Evolutionary conservation across 441 rosid species (phyloP).

Genomic region (Erodium moschatum): DNA sequence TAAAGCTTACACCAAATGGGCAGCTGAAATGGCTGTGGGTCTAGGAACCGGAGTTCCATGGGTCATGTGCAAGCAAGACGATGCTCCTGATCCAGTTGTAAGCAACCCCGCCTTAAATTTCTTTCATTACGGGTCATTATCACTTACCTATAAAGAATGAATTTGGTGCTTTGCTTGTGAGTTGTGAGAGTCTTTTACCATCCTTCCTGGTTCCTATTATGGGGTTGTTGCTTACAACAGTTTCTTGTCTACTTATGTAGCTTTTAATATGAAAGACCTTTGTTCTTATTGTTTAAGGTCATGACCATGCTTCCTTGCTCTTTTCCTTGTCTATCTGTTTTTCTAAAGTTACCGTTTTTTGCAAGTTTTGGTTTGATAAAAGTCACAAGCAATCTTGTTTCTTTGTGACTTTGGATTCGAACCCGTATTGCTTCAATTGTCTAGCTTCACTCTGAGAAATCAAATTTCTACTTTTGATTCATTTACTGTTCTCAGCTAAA

Average conservation of each 20-base stretch:
- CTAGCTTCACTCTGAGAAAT: not conserved
- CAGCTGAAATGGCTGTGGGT: slow-evolving; percentile 23
- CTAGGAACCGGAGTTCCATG: slow-evolving; percentile 25
- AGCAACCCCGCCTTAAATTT: not conserved
- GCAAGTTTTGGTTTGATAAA: not conserved
- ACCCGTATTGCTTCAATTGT: too few species aligned
- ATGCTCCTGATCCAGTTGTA: slow-evolving; percentile 29
- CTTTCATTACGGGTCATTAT: not conserved
- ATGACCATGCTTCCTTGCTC: not conserved
- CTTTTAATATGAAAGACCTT: not conserved
- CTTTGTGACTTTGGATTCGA: not conserved
- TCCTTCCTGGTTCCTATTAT: not conserved
- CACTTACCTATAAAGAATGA: not conserved
- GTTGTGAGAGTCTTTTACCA: not conserved
- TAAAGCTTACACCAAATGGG: slow-evolving; percentile 48
- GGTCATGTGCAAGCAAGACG: slow-evolving; percentile 29
- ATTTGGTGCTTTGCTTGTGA: not conserved
- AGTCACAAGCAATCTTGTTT: not conserved
- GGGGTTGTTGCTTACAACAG: too few species aligned
- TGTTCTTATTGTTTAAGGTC: not conserved
- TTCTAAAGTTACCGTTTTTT: not conserved
- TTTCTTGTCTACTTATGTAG: too few species aligned
- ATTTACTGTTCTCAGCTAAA: not conserved
- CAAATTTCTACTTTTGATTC: not conserved
- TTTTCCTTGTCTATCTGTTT: not conserved